A percentile compares a stretch with the other conserved stretches of the same genome.
Conservation (phyloP, 345 rosid genomes). For the Cardamine resedifolia region DNA sequence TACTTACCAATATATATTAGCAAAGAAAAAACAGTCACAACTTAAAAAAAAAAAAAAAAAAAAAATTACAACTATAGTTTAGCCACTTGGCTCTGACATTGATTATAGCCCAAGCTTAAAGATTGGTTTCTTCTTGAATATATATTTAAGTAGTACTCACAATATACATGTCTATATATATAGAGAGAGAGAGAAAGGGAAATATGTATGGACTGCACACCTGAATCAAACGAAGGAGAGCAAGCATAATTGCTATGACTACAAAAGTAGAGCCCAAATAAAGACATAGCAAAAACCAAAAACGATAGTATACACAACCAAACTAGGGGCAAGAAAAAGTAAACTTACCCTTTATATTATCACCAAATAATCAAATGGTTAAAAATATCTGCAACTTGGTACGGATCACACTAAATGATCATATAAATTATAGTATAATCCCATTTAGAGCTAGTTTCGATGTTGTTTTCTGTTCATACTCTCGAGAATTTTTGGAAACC, state of each 20-base stretch:
- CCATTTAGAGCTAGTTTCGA: constrained; percentile 26
- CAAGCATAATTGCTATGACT: constrained; percentile 15
- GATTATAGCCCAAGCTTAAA: not conserved
- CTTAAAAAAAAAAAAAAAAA: no score
- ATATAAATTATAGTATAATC: constrained; percentile 15
- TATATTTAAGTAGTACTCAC: not conserved
- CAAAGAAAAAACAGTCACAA: not conserved
- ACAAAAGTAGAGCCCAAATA: constrained; percentile 33
- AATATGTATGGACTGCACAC: constrained; percentile 13
- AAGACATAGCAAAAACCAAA: constrained; percentile 25
- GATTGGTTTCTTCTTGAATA: not conserved
- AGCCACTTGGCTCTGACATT: not conserved
- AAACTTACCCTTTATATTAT: constrained; percentile 1
- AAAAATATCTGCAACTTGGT: constrained; percentile 30
- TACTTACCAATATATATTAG: not conserved
- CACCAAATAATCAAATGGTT: constrained; percentile 5
- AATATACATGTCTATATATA: not conserved
- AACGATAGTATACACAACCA: constrained; percentile 28
- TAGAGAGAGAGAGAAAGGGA: not conserved
- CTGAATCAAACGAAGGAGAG: constrained; percentile 19
- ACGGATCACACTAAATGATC: constrained; percentile 24
- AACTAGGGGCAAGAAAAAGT: constrained; percentile 26
- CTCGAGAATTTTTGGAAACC: constrained; percentile 32
- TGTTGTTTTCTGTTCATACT: constrained; percentile 23
- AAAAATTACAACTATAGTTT: no score